Evolutionary conservation across 352 stramenopile species (phyloP), one percentile per base, ranked within the genome.

Genomic region (Pythium monospermum): DNA sequence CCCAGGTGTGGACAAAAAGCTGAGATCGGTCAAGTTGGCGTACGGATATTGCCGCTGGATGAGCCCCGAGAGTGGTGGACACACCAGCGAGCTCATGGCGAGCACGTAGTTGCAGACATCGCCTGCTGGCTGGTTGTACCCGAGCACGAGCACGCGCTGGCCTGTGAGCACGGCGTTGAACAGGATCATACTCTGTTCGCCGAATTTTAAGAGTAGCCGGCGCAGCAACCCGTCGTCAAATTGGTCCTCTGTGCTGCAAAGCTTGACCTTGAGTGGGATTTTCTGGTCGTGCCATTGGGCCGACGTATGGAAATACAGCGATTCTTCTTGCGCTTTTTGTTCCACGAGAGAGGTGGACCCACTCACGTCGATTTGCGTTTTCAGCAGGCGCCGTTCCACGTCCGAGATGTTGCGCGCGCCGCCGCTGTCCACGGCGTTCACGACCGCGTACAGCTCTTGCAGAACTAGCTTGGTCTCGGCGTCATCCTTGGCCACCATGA

Each of bases 21-120:
- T 76, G 45, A 96, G 62, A 62, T 96, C 86, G 8, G 84, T 95
- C 16, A 96, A 49, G 42, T 95, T 96, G 13, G 87, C 86, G 55
- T 96, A 95, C 64, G 84, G 84, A 32, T 76, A 93, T 43, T 93
- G 82, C 8, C 84, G 78, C 28, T 89, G 61, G 47, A 92, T 83
- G 15, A 95, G 54, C 7, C 82, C 84, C 47, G 78, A 83, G 4
- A 95, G 59, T 13, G 84, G 84, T 23, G 84, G 84, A 35, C 84
- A 93, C 45, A 93, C 74, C 6, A 95, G 78, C 19, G 79, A 76
- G 41, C 81, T 94, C 42, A 76, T 89, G 2, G 82, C 71, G n/a
- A 95, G 65, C 37, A 93, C 84, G 43, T 87, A 92, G 63, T 87
- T 91, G 64, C 83, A 95, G 4, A 95, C 73, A 38, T 91, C 78